A percentile compares a stretch with the other conserved stretches of the same genome.
phyloP scores from a whole-genome alignment of 2,329 filamentous ascomycete genomes.

The Plenodomus biglobosus region DNA sequence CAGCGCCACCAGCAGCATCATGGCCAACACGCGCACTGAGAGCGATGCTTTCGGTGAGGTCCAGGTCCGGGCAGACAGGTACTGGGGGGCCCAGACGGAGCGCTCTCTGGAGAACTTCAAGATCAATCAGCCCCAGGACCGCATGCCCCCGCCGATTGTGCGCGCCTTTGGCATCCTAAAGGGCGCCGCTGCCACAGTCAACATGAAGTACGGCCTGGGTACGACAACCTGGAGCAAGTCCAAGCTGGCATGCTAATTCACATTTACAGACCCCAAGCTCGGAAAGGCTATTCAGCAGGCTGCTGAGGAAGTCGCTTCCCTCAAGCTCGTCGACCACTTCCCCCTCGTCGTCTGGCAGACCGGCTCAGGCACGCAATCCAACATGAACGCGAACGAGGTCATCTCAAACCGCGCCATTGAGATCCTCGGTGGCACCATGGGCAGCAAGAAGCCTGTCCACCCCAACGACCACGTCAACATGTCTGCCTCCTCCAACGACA shows the following conservation, averaged over 20 bases:
- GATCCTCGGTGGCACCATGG: conserved; percentile 91
- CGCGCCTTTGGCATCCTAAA: conserved; percentile 96
- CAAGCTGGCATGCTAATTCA: conserved; percentile 19
- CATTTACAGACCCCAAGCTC: conserved; percentile 72
- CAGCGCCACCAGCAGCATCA: conserved; percentile 32
- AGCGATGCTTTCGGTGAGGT: conserved; percentile 98
- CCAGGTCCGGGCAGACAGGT: conserved; percentile 87
- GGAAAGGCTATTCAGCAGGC: conserved; percentile 94
- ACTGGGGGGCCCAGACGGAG: conserved; percentile 98
- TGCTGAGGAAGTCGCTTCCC: conserved; percentile 85
- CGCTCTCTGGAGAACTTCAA: conserved; percentile 96
- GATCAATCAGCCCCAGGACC: conserved; percentile 98
- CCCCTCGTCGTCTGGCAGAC: conserved; percentile 99
- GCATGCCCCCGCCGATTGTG: conserved; percentile 92
- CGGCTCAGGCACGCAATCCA: conserved; percentile 96
- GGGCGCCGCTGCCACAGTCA: conserved; percentile 92
- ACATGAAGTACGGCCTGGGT: conserved; percentile 90
- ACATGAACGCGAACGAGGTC: conserved; percentile 99
- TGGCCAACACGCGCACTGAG: conserved; percentile 70
- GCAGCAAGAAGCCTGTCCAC: conserved; percentile 97
- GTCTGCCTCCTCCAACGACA: conserved; percentile 97
- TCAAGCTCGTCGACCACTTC: conserved; percentile 96
- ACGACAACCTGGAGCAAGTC: conserved; percentile 41
- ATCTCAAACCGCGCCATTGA: conserved; percentile 99
- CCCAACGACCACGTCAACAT: conserved; percentile 99